phyloP scores from a whole-genome alignment of 176 grass and related monocot species.

The Hyparrhenia diplandra region DNA sequence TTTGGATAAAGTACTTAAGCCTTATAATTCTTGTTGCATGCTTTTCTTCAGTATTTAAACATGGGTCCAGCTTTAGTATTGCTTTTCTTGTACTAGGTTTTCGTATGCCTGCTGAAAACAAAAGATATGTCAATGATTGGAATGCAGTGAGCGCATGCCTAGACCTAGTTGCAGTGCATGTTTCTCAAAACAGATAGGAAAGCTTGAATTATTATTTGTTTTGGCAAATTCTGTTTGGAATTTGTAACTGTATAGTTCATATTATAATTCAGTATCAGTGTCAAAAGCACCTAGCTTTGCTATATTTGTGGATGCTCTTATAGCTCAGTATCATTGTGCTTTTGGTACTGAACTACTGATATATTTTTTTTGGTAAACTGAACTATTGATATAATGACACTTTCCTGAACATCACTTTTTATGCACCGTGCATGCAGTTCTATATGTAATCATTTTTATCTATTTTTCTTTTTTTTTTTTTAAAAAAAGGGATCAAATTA shows the following conservation, averaged over 20 bases:
- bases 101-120: background rate
- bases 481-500: background rate
- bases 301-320: background rate
- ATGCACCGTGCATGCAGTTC: background rate
- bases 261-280: background rate
- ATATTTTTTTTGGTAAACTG: no score
- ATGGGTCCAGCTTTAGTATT: background rate
- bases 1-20: background rate
- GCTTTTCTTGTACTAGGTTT: background rate
- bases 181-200: background rate
- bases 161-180: background rate
- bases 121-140: background rate
- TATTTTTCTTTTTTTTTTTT: background rate
- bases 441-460: background rate
- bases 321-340: background rate
- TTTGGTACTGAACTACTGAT: background rate
- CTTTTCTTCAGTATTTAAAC: background rate
- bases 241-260: background rate
- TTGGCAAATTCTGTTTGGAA: background rate
- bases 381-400: background rate
- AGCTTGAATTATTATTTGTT: background rate
- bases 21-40: background rate
- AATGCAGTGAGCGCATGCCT: background rate
- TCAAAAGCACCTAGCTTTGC: background rate
- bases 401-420: background rate